Evolutionary conservation across 495 filamentous ascomycete species (phyloP), one percentile per base, ranked within the genome.

Genomic region (Clohesyomyces aquaticus): DNA sequence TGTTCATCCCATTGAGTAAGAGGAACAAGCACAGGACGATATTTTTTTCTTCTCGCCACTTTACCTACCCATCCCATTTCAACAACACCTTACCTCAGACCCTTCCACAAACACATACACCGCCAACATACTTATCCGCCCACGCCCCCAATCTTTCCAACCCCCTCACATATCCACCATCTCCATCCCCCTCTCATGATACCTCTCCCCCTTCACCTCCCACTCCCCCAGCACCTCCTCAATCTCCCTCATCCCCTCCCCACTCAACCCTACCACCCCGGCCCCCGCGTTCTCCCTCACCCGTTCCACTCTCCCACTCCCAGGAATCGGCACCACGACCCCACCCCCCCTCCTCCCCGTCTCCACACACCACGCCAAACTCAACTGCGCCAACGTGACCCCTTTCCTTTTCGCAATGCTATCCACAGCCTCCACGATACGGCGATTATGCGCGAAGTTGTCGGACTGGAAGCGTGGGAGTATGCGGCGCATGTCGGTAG

Each of bases 311-410:
- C 65, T 72, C 12, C 64, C 84, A 11, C 86, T 82, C 18, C 91
- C 91, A 0, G 91, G 91, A 67, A 96, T 94, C 2, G 91, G 91
- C 57, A 94, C 87, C 66, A 94, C 87, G 4, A 78, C 81, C 73
- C 87, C 81, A 11, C 84, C 88, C 46, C 83, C 76, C 65, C 80
- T 77, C 29, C 74, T 76, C 42, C 82, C 79, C 59, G 85, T 71
- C 1, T 74, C 75, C 43, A 73, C 75, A 3, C 86, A 77, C 91
- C 92, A 96, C 19, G 76, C 81, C 57, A 96, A 77, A 12, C 90
- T 91, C 29, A 96, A 75, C 76, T 96, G 91, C 2, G 84, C 83
- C 0, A 86, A 78, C 4, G 87, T 89, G 65, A 83, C 83, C 14
- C 82, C 83, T 78, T 93, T 94, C 61, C 78, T 75, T 61, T 77